These are phyloP conservation scores for Blastobotrys elegans DNA, from an alignment of 1,139 yeast species.

Conservation along the genomic window DNA sequence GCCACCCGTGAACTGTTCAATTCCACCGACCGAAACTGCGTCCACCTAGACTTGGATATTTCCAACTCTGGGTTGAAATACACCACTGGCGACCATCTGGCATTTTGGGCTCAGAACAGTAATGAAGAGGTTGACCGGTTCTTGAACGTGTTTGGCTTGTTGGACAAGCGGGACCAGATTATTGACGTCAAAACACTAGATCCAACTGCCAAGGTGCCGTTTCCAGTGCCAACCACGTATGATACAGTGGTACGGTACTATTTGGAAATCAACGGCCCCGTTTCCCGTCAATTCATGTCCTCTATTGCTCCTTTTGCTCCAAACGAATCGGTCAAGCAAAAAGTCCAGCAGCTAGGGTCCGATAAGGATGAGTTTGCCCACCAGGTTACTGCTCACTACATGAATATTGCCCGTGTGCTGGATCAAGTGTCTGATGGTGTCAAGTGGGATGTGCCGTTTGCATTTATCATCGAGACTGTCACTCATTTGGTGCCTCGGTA, in stretches of 20 bases:
- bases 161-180: constrained; percentile 48
- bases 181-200: constrained; percentile 69
- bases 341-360: constrained; percentile 52
- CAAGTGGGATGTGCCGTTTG: constrained; percentile 82
- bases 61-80: constrained; percentile 72
- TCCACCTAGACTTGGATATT: constrained; percentile 86
- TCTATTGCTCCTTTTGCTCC: constrained; percentile 87
- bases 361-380: constrained; percentile 65
- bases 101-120: constrained; percentile 89
- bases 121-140: constrained; percentile 66
- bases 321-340: constrained; percentile 49
- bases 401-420: constrained; percentile 75
- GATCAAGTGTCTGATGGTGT: constrained; percentile 53
- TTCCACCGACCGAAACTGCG: constrained; percentile 65
- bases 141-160: constrained; percentile 57
- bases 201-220: constrained; percentile 67
- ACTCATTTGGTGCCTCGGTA: constrained; percentile 89
- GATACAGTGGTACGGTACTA: constrained; percentile 83
- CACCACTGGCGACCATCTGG: constrained; percentile 94
- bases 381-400: constrained; percentile 54
- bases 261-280: constrained; percentile 87
- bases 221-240: constrained; percentile 88
- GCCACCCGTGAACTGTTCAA: constrained; percentile 65
- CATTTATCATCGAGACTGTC: constrained; percentile 73
- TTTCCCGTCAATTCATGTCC: constrained; percentile 80